Conservation (phyloP, 2,329 filamentous ascomycete species). For the Sclerotinia sclerotiorum region DNA sequence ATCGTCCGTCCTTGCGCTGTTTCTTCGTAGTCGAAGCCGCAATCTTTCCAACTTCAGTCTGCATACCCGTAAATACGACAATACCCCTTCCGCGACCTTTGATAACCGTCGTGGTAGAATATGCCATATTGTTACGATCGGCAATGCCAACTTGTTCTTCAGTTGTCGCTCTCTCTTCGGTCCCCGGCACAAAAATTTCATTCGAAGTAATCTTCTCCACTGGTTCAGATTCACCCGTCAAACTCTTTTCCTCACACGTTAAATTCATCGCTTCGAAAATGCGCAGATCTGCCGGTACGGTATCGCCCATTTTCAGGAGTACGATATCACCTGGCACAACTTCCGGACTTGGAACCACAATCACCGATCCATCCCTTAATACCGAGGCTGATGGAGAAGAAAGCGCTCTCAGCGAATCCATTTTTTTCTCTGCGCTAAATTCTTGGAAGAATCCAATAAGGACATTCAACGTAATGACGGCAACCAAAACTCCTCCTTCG, state of each 20-base stretch:
- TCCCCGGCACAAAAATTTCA: constrained; percentile 43
- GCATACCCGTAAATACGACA: constrained; percentile 55
- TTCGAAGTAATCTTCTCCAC: constrained; percentile 64
- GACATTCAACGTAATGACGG: constrained; percentile 59
- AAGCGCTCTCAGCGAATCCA: constrained; percentile 51
- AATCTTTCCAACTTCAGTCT: constrained; percentile 58
- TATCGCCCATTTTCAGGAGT: constrained; percentile 89
- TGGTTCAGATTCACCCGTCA: constrained; percentile 94
- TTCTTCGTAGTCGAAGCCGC: constrained; percentile 49
- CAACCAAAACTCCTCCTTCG: constrained; percentile 59
- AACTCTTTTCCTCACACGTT: constrained; percentile 87
- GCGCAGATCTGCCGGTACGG: constrained; percentile 84
- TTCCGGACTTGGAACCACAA: constrained; percentile 53
- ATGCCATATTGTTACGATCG: constrained; percentile 56
- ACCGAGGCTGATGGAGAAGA: constrained; percentile 52
- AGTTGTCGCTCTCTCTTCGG: constrained; percentile 43
- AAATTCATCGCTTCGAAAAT: constrained; percentile 57
- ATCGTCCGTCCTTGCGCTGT: constrained; percentile 54
- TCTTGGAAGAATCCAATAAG: constrained; percentile 58
- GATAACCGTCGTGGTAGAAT: constrained; percentile 55
- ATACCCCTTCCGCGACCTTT: constrained; percentile 56
- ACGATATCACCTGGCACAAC: constrained; percentile 79
- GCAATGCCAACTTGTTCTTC: constrained; percentile 47
- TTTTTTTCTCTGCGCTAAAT: constrained; percentile 54
- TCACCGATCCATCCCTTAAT: constrained; percentile 51